These are phyloP conservation scores for Potentilla sterilis DNA, from an alignment of 306 rosid species.

Conservation along the genomic window DNA sequence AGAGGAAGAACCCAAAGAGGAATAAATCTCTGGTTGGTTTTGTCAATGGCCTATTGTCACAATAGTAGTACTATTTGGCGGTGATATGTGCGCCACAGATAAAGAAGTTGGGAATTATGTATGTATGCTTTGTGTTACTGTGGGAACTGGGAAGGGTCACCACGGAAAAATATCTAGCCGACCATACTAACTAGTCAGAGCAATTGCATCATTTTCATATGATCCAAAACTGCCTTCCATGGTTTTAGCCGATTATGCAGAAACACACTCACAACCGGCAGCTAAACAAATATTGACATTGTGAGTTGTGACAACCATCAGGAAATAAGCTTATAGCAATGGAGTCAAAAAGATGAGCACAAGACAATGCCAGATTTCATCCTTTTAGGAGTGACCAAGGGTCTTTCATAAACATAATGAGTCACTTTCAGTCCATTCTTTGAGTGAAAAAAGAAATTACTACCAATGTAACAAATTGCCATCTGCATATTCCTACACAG, in stretches of 20 bases:
- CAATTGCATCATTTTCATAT: not conserved
- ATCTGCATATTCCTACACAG: not conserved
- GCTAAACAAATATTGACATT: not conserved
- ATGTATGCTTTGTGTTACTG: not conserved
- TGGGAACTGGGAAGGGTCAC: not conserved
- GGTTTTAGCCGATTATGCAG: not conserved
- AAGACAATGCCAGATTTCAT: not conserved
- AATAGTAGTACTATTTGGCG: not conserved
- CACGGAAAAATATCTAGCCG: constrained; percentile 10
- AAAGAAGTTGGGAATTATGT: not conserved
- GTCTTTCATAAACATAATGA: not conserved
- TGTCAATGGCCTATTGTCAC: not conserved
- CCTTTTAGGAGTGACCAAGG: not conserved
- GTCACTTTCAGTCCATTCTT: not conserved
- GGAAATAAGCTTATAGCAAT: not conserved
- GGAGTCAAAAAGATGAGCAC: not conserved
- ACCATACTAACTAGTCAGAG: not conserved
- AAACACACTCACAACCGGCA: not conserved
- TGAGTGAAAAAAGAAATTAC: not conserved
- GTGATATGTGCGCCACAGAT: not conserved
- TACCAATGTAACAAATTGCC: not conserved
- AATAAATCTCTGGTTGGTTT: not conserved
- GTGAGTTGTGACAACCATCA: no score
- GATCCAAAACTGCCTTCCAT: not conserved
- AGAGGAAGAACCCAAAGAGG: not conserved